Evolutionary conservation across 306 rosid genomes (phyloP), one percentile per base, ranked within the genome.

Genomic region (Acmispon strigosus): DNA sequence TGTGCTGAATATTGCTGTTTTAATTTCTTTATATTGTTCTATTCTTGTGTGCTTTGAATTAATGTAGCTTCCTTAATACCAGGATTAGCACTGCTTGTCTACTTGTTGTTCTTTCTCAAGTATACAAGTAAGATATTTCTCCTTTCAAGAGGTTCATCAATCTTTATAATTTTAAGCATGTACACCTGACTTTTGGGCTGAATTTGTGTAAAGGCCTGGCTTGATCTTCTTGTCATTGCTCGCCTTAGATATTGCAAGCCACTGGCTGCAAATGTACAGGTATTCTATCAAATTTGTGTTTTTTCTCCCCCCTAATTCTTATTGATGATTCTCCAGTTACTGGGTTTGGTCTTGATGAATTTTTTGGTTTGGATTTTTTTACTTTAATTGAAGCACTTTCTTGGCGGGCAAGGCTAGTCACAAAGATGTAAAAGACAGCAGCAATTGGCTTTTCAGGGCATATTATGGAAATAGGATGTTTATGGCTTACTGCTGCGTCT

Each of bases 261-360:
- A 94, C 86, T 94, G 99, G 99, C 75, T 94, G 63, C 99, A 94
- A 84, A 91, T 91, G 99, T 91, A 91, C 91, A 94, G 99, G 99
- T 94, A 68, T 16, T 68, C 52, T 3, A 36, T 75, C 57, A 20
- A 18, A 60, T 54, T 29, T 22, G 27, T 32, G 16, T 48, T 34
- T 45, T 70, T 45, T 70, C 12, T 24, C 36, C 10, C 55, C 57
- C 72, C 8, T 32, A 58, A 41, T 14, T 36, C 27, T 62, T 43
- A 27, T 53, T 17, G 45, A 62, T 60, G 54, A 45, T 54, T 49
- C 52, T 62, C 15, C n/a, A 34, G 64, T 52, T 64, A 10, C 50
- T 29, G 27, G 62, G 49, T 76, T 64, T 43, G 20, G 19, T 57
- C 61, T 76, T 53, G 34, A 61, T 70, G 22, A 60, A 64, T 9